These are phyloP conservation scores for Moesziomyces aphidis DNA, from an alignment of 1,284 basidiomycete genomes.

Conservation along the genomic window DNA sequence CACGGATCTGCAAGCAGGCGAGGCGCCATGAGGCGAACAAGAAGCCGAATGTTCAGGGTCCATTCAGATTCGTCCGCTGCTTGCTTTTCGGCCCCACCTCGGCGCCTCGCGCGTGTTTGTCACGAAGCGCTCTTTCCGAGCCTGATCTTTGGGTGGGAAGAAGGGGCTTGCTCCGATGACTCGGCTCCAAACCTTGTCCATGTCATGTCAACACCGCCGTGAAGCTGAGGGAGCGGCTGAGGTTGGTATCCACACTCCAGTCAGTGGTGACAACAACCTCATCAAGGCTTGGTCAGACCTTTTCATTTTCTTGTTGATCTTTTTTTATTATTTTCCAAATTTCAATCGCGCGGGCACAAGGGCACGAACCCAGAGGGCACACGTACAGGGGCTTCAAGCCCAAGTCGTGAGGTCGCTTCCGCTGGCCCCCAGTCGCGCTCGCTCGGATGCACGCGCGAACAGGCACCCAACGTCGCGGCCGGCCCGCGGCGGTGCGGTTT, in stretches of 20 bases:
- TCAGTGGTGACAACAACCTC: too few species aligned
- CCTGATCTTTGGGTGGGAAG: too few species aligned
- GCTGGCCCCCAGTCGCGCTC: neutral
- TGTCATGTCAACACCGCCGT: too few species aligned
- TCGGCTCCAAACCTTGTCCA: too few species aligned
- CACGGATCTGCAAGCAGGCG: neutral
- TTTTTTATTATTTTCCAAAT: neutral
- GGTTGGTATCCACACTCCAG: too few species aligned
- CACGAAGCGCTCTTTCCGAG: neutral
- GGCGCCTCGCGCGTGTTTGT: too few species aligned
- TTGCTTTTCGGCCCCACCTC: too few species aligned
- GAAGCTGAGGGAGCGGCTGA: too few species aligned
- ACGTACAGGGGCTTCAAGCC: neutral
- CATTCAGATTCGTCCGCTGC: neutral
- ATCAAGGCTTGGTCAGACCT: neutral
- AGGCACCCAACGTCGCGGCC: neutral
- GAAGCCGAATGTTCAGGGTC: neutral
- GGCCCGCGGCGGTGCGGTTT: neutral
- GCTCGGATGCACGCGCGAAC: neutral
- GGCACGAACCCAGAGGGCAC: too few species aligned
- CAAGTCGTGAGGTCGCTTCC: neutral
- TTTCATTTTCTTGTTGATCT: neutral
- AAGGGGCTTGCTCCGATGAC: too few species aligned
- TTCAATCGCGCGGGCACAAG: neutral
- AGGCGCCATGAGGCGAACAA: neutral